Conservation (phyloP, 257 asterid species). For the Lavandula angustifolia region DNA sequence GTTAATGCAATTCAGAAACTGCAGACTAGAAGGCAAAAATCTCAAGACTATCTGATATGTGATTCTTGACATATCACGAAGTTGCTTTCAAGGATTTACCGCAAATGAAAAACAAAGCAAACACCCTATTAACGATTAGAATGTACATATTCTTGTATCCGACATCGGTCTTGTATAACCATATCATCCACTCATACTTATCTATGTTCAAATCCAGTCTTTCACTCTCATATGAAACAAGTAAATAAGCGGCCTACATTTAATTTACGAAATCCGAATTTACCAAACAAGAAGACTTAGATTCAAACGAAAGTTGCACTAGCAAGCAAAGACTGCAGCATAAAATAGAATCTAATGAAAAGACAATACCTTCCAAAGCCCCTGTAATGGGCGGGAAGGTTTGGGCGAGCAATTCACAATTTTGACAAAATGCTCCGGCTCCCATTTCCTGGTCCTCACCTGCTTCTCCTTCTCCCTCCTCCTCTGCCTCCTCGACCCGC, state of each 20-base stretch:
- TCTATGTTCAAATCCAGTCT: too few species aligned
- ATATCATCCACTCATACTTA: too few species aligned
- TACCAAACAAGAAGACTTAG: not conserved
- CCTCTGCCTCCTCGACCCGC: slow-evolving; percentile 86
- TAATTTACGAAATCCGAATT: not conserved
- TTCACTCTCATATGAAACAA: not conserved
- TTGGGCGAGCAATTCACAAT: slow-evolving; percentile 71
- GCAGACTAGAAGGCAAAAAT: slow-evolving; percentile 6
- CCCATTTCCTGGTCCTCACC: slow-evolving; percentile 64
- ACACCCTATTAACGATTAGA: too few species aligned
- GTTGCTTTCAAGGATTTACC: not conserved
- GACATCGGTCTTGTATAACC: too few species aligned
- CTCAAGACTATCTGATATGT: slow-evolving; percentile 3
- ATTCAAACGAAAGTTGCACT: not conserved
- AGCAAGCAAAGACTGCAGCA: not conserved
- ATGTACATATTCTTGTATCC: not conserved
- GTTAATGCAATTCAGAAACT: not conserved
- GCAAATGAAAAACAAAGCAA: not conserved
- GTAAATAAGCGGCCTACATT: slow-evolving; percentile 6
- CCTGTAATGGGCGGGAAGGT: slow-evolving; percentile 77
- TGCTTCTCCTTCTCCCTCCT: slow-evolving; percentile 78
- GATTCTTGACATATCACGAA: not conserved
- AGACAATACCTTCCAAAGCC: slow-evolving; percentile 82
- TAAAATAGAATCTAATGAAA: not conserved
- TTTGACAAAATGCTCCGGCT: slow-evolving; percentile 71